Conservation (phyloP, 257 asterid genomes). For the Coffea canephora region DNA sequence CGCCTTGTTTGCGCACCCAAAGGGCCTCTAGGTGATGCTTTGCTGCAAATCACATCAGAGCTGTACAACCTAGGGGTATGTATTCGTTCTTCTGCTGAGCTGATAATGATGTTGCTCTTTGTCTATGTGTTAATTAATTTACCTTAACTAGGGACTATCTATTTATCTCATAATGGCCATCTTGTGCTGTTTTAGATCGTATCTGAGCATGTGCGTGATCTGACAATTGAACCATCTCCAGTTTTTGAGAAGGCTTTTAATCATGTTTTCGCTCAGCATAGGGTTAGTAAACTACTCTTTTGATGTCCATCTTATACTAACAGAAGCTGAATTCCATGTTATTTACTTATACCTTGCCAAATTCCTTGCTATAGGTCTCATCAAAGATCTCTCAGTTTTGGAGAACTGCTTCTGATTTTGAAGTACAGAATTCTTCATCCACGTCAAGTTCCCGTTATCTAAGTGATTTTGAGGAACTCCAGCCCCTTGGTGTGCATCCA, state of each 20-base stretch:
- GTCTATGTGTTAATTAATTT: slow-evolving; percentile 12
- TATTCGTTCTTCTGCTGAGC: slow-evolving; percentile 20
- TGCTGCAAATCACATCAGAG: slow-evolving; percentile 83
- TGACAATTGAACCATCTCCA: slow-evolving; percentile 68
- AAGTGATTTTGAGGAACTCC: slow-evolving; percentile 95
- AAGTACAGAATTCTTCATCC: slow-evolving; percentile 50
- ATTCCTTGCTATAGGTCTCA: slow-evolving; percentile 41
- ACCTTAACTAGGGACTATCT: background rate
- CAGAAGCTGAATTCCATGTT: background rate
- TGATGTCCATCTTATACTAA: background rate
- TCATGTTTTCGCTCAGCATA: slow-evolving; percentile 62
- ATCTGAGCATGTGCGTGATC: slow-evolving; percentile 65
- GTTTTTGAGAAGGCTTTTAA: slow-evolving; percentile 65
- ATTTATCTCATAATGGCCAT: background rate
- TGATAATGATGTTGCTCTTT: slow-evolving; percentile 5
- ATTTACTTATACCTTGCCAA: background rate
- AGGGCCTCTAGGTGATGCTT: slow-evolving; percentile 76
- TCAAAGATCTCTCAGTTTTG: slow-evolving; percentile 69
- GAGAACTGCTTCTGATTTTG: slow-evolving; percentile 63
- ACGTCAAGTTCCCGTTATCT: slow-evolving; percentile 75
- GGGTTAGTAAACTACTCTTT: slow-evolving; percentile 41
- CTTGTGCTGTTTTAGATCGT: slow-evolving; percentile 51
- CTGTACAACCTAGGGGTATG: slow-evolving; percentile 75
- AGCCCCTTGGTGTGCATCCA: slow-evolving; percentile 67
- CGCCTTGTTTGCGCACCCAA: slow-evolving; percentile 81